phyloP scores from a whole-genome alignment of 1,139 yeast species.

The Diutina ranongensis region DNA sequence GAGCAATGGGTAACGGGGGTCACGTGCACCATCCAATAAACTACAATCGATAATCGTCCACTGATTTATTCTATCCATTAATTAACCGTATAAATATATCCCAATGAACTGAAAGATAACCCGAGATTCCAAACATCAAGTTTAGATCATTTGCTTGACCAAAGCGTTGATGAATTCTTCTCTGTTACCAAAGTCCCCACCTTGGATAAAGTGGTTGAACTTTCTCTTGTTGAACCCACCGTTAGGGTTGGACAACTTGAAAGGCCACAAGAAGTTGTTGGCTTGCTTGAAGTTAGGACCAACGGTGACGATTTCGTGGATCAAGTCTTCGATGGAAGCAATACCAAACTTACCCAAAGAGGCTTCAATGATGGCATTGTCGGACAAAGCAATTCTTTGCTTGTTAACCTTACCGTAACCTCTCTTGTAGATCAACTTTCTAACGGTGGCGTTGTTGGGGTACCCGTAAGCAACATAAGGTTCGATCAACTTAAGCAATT shows the following conservation, averaged over 20 bases:
- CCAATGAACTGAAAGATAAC: constrained; percentile 3
- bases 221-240: constrained; percentile 99
- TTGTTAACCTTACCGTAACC: constrained; percentile 99
- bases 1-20: too few species aligned
- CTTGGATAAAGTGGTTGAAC: constrained; percentile 99
- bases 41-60: not conserved
- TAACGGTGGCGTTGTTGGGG: constrained; percentile 93
- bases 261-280: constrained; percentile 99
- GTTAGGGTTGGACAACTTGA: constrained; percentile 97
- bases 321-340: constrained; percentile 91
- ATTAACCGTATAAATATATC: constrained; percentile 3
- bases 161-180: constrained; percentile 97
- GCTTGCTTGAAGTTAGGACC: constrained; percentile 99
- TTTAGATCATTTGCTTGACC: constrained; percentile 92
- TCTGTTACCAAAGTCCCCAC: constrained; percentile 99
- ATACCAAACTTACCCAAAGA: constrained; percentile 94
- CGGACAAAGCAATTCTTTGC: constrained; percentile 94
- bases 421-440: constrained; percentile 98
- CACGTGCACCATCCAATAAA: too few species aligned
- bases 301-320: constrained; percentile 97
- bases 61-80: constrained; percentile 1
- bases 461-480: constrained; percentile 99
- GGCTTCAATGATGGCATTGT: constrained; percentile 91
- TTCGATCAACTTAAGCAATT: constrained; percentile 94
- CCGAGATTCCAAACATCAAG: constrained; percentile 7